Conservation (phyloP, 768 basidiomycete genomes). For the Phlegmacium glaucopus region DNA sequence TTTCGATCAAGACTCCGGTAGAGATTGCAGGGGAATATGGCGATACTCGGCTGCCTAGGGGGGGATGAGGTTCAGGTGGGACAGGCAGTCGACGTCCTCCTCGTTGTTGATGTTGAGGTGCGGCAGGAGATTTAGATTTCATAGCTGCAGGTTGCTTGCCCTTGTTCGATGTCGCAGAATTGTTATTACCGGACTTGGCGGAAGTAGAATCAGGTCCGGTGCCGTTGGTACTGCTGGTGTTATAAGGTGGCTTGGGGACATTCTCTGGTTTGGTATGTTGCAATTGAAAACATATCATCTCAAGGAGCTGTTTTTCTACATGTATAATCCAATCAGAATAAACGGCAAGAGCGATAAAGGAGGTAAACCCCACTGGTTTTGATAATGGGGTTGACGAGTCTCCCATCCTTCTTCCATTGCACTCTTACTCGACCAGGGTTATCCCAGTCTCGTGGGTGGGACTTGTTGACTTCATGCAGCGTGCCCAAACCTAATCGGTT, state of each 20-base stretch:
- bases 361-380: slow-evolving; percentile 54
- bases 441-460: slow-evolving; percentile 96
- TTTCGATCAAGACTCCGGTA: slow-evolving; percentile 75
- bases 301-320: slow-evolving; percentile 76
- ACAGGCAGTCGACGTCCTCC: slow-evolving; percentile 53
- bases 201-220: slow-evolving; percentile 9
- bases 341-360: slow-evolving; percentile 1
- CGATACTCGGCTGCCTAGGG: slow-evolving; percentile 71
- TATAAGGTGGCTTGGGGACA: slow-evolving; percentile 63
- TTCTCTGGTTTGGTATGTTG: slow-evolving; percentile 71
- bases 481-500: slow-evolving; percentile 72
- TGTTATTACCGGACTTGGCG: slow-evolving; percentile 3
- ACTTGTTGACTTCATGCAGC: slow-evolving; percentile 86
- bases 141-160: slow-evolving; percentile 49
- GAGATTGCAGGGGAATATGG: slow-evolving; percentile 78
- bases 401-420: slow-evolving; percentile 83
- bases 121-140: slow-evolving; percentile 41
- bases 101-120: slow-evolving; percentile 5
- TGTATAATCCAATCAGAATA: no score
- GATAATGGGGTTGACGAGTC: slow-evolving; percentile 61
- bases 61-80: slow-evolving; percentile 75
- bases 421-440: slow-evolving; percentile 96
- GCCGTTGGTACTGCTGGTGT: slow-evolving; percentile 14
- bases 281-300: slow-evolving; percentile 70
- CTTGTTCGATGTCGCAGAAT: slow-evolving; percentile 32